Base-by-base conservation (phyloP, 179 eudicot genomes). In the Amaranthus tricolor region DNA sequence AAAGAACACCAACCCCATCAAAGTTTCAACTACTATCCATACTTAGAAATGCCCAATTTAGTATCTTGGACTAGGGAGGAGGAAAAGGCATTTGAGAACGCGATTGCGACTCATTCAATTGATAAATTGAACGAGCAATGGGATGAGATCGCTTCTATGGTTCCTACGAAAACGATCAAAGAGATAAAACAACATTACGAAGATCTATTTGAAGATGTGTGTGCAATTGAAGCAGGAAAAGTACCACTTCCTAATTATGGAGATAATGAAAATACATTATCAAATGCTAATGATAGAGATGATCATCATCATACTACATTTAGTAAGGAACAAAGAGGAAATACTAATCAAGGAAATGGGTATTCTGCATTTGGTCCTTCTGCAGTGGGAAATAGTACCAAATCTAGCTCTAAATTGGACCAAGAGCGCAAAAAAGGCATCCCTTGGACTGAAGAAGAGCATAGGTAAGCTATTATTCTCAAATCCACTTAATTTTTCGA, bases 401-500 rank as follows among this genome's bases (percentile, higher is more conserved):
- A 84, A 67, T 88, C 85, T 11, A 80, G 82, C 47, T 85, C 91
- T 5, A 82, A 82, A 74, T 77, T 87, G 14, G 96, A 91, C 11
- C 94, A 85, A 65, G 98, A 93, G 70, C 84, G 98, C 52, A 86
- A 90, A 61, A 93, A 93, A 74, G 98, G 98, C 57, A 93, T 91
- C 73, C 98, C 98, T 19, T 93, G 98, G 98, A 93, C 98, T 17
- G 98, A 93, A 76, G 98, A 93, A 84, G 98, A 93, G 80, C 98
- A 93, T 74, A 89, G 96, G 98, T 91, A 84, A 17, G 17, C 45
- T 55, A 44, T 13, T 45, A 17, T 15, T 12, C 48, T 31, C 40
- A 31, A 31, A 31, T 31, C 40, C 2, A 31, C 40, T 31, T 31
- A 31, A 31, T 31, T 31, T 31, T 31, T 31, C 40, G 2, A 15